Base-by-base conservation (phyloP, 768 basidiomycete species). In the Lentinula edodes region DNA sequence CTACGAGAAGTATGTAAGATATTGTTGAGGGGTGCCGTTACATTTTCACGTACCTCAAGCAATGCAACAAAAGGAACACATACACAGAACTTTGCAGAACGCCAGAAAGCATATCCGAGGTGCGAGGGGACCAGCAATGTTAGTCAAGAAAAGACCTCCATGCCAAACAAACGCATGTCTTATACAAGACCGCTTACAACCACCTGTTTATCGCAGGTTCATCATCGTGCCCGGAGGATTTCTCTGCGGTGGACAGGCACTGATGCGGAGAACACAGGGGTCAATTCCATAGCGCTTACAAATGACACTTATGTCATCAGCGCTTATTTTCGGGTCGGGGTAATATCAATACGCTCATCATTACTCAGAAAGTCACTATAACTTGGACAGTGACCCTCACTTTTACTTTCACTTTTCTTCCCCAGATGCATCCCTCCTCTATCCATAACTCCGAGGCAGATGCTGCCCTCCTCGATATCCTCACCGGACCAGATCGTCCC, bases 381-480 rank as follows among this genome's bases (percentile, higher is more conserved):
- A 57, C 43, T 23, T 50, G 35, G 5, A 56, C 35, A 45, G 6
- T 34, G 20, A 46, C 34, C 46, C 23, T 35, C 18, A 20, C 53
- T 54, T 41, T 20, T 28, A 41, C 28, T 9, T 36, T 23, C 28
- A 5, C 23, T 58, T 28, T 51, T 41, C 50, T 48, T 39, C 35
- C 38, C 43, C 18, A 48, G 51, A 58, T 63, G 56, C 38, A 51
- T 20, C 15, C 58, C 6, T 32, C 51, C 18, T 46, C 52, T 8
- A 28, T 28, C 38, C 41, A 54, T 8, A 42, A 38, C 18, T 38
- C 57, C 34, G 68, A 72, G 52, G 74, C 80, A 18, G 89, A 91
- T 68, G 77, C 83, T 58, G 81, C 83, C 43, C 73, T 93, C 5
- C 84, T 92, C 61, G 83, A 91, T 58, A 63, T 86, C 23, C 78